phyloP scores from a whole-genome alignment of 2,329 filamentous ascomycete species.

The Colletotrichum acutatum region DNA sequence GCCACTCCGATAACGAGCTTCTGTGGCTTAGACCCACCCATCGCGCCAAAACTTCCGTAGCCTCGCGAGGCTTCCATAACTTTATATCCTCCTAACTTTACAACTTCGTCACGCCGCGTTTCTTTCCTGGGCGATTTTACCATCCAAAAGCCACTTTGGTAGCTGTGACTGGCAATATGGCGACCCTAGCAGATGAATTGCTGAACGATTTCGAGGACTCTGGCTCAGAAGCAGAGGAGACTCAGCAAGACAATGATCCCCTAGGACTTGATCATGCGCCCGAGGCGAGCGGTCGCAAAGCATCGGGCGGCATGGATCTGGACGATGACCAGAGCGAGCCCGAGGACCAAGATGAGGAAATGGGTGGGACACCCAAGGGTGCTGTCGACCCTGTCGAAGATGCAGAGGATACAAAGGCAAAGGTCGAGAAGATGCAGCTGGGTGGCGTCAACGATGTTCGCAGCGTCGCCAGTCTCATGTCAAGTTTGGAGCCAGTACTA shows the following conservation, averaged over 20 bases:
- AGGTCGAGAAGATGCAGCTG: constrained; percentile 85
- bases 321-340: constrained; percentile 66
- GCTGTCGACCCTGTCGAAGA: constrained; percentile 66
- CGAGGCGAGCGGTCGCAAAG: constrained; percentile 50
- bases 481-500: constrained; percentile 81
- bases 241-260: constrained; percentile 61
- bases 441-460: constrained; percentile 80
- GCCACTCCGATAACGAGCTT: constrained; percentile 14
- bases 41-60: not conserved
- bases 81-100: not conserved
- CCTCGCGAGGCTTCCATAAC: constrained; percentile 21
- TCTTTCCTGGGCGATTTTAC: not conserved
- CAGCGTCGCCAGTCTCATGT: constrained; percentile 83
- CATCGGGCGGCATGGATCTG: constrained; percentile 63
- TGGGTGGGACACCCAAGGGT: constrained; percentile 58
- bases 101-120: not conserved
- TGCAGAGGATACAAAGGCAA: constrained; percentile 78
- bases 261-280: constrained; percentile 57
- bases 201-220: constrained; percentile 92
- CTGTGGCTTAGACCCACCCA: not conserved
- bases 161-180: constrained; percentile 65
- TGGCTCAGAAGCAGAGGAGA: constrained; percentile 78
- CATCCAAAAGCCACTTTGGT: not conserved
- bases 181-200: constrained; percentile 91
- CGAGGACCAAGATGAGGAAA: constrained; percentile 70